Conservation (phyloP, 345 rosid genomes). For the Brassica incana region DNA sequence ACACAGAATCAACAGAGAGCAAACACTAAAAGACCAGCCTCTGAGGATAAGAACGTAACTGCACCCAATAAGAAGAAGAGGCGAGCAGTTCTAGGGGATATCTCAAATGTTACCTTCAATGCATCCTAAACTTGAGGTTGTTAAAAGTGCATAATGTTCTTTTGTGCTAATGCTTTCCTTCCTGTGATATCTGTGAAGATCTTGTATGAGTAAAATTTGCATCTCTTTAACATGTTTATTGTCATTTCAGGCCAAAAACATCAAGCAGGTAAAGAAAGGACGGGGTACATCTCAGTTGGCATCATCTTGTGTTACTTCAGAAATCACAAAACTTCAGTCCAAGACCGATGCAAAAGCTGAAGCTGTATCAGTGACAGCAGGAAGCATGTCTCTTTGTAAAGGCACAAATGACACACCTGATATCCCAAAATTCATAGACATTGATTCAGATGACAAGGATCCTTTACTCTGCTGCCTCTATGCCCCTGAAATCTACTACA, state of each 20-base stretch:
- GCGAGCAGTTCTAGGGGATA: not conserved
- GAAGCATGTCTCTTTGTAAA: not conserved
- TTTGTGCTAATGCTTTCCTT: not conserved
- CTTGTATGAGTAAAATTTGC: slow-evolving; percentile 16
- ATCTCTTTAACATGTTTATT: slow-evolving; percentile 18
- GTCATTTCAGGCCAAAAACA: slow-evolving; percentile 51
- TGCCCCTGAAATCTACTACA: slow-evolving; percentile 69
- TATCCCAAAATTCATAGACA: slow-evolving; percentile 51
- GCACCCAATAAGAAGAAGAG: not conserved
- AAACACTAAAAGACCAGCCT: not conserved
- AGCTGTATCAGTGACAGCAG: slow-evolving; percentile 12
- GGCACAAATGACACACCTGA: slow-evolving; percentile 20
- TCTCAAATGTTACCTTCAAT: not conserved
- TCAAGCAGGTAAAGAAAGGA: slow-evolving; percentile 48
- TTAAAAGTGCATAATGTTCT: not conserved
- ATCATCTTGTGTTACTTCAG: slow-evolving; percentile 38
- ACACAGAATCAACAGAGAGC: not conserved
- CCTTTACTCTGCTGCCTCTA: slow-evolving; percentile 75
- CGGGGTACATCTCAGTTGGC: slow-evolving; percentile 42
- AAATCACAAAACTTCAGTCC: slow-evolving; percentile 28
- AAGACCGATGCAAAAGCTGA: slow-evolving; percentile 17
- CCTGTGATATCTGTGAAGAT: slow-evolving; percentile 10
- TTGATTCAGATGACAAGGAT: slow-evolving; percentile 66
- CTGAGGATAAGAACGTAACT: not conserved
- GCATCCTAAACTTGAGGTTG: not conserved